Evolutionary conservation across 352 stramenopile genomes (phyloP), one percentile per base, ranked within the genome.

Genomic region (Pythium rhizo-oryzae): DNA sequence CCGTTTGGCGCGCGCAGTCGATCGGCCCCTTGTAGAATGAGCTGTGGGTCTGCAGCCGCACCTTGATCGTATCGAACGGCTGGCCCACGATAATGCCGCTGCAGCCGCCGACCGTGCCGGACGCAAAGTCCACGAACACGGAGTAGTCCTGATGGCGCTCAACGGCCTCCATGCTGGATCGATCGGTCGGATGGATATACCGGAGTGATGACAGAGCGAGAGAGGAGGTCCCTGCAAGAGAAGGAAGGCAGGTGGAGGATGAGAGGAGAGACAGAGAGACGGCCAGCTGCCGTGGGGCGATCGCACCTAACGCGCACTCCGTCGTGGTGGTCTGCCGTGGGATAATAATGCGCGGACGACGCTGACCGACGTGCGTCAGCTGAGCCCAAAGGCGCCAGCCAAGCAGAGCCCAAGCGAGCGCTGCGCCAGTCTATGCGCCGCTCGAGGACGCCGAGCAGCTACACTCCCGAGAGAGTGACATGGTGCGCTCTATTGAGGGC

Each of bases 11-110:
- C 28, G 71, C 62, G 53, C 81, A 87, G 61, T 87, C 72, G 66
- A 84, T 77, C 16, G 77, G 41, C 13, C 80, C 78, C 51, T 74
- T 83, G 79, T 87, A 89, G 53, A 82, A 83, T 15, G 79, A 49
- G 54, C 81, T 80, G 59, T 87, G 77, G 8, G 81, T 89, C 64
- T 89, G 81, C 37, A 89, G 61, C 2, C 81, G 79, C 65, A 89
- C 81, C 69, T 89, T 89, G 41, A 89, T 71, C 67, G 80, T 89
- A 50, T 89, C 80, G 62, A 89, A 85, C 11, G 80, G 80, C 74
- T 89, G 80, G 1, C 80, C 80, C 18, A 87, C 80, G 67, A 89
- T 72, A 43, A 87, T 87, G 51, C 80, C 79, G 60, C 70, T 79
- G 69, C 73, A 81, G 39, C 81, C 81, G 21, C 73, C 81, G 35